These are phyloP conservation scores for Tricholoma flavovirens DNA, from an alignment of 768 basidiomycete species.

Conservation along the genomic window DNA sequence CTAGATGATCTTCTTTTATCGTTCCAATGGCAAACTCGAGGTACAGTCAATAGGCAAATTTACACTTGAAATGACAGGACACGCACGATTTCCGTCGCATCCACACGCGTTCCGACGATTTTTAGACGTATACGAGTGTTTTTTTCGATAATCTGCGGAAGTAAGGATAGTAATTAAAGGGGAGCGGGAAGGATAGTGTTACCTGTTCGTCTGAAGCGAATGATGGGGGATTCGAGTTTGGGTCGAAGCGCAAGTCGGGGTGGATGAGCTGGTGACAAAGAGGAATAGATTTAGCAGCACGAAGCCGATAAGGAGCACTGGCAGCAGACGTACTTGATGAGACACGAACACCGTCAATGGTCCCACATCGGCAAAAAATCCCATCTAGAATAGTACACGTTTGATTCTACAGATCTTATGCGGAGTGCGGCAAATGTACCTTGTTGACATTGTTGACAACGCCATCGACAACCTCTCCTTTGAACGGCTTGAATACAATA, in stretches of 20 bases:
- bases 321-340: slow-evolving; percentile 63
- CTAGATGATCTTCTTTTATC: slow-evolving; percentile 97
- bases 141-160: slow-evolving; percentile 81
- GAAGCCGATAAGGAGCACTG: background rate
- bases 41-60: background rate
- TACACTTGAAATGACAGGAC: background rate
- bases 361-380: slow-evolving; percentile 96
- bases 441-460: slow-evolving; percentile 94
- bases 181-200: slow-evolving; percentile 6
- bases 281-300: background rate
- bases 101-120: slow-evolving; percentile 97
- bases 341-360: slow-evolving; percentile 94
- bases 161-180: background rate
- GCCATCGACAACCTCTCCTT: slow-evolving; percentile 96
- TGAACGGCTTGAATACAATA: slow-evolving; percentile 99
- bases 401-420: background rate
- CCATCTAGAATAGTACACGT: slow-evolving; percentile 65
- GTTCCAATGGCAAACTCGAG: slow-evolving; percentile 91
- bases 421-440: slow-evolving; percentile 38
- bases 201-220: slow-evolving; percentile 91
- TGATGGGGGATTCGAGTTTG: slow-evolving; percentile 94
- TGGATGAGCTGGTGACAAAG: slow-evolving; percentile 69
- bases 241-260: slow-evolving; percentile 91
- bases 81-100: slow-evolving; percentile 94
- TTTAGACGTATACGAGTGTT: slow-evolving; percentile 89